A percentile compares a stretch with the other conserved stretches of the same genome.
phyloP scores from a whole-genome alignment of 768 basidiomycete genomes.

The Infundibulicybe gibba region DNA sequence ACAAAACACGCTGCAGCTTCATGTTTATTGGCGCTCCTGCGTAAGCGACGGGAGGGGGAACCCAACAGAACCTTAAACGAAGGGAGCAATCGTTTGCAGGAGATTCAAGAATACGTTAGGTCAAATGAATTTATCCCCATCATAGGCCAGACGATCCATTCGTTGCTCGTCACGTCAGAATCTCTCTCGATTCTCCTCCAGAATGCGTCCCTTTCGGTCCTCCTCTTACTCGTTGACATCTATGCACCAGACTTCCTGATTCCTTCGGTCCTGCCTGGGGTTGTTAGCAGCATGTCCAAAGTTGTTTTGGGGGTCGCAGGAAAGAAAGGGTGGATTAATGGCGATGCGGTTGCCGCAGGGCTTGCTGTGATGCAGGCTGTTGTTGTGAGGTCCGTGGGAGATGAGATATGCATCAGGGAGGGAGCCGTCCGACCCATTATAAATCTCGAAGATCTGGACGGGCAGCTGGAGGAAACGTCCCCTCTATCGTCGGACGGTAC shows the following conservation, averaged over 20 bases:
- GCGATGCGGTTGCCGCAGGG: slow-evolving; percentile 58
- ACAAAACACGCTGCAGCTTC: slow-evolving; percentile 70
- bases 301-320: slow-evolving; percentile 53
- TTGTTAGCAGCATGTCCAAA: slow-evolving; percentile 74
- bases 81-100: slow-evolving; percentile 23
- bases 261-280: slow-evolving; percentile 79
- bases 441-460: slow-evolving; percentile 61
- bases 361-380: slow-evolving; percentile 52
- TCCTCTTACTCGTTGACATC: slow-evolving; percentile 51
- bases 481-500: slow-evolving; percentile 11
- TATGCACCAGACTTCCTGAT: slow-evolving; percentile 50
- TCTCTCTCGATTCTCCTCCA: slow-evolving; percentile 64
- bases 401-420: slow-evolving; percentile 60
- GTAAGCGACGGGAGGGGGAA: slow-evolving; percentile 40
- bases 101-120: slow-evolving; percentile 41
- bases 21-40: slow-evolving; percentile 65
- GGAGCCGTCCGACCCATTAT: slow-evolving; percentile 53
- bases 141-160: slow-evolving; percentile 78
- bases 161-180: slow-evolving; percentile 56
- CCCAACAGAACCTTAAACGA: slow-evolving; percentile 13
- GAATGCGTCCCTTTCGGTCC: slow-evolving; percentile 52
- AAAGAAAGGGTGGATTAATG: slow-evolving; percentile 68
- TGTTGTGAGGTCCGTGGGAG: slow-evolving; percentile 59
- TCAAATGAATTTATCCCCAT: slow-evolving; percentile 62
- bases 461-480: slow-evolving; percentile 19